phyloP scores from a whole-genome alignment of 306 rosid species.

The Datisca glomerata region DNA sequence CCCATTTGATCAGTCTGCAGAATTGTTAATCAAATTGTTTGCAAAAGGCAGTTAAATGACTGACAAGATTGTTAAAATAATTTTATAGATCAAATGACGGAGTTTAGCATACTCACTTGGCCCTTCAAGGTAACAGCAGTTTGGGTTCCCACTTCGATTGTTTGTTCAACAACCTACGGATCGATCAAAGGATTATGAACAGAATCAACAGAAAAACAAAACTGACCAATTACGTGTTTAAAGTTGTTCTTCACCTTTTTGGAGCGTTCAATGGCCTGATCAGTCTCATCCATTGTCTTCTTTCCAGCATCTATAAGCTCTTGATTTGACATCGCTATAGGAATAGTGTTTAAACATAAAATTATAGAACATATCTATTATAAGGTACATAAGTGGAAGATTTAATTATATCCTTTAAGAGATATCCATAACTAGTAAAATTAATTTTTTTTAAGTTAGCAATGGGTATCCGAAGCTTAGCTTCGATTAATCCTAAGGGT shows the following conservation, averaged over 20 bases:
- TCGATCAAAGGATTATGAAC: constrained; percentile 19
- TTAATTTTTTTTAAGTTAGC: too few species aligned
- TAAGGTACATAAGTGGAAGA: too few species aligned
- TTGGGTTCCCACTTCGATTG: constrained; percentile 92
- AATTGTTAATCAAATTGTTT: too few species aligned
- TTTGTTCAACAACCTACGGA: constrained; percentile 76
- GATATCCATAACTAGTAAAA: too few species aligned
- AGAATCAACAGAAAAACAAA: constrained; percentile 7
- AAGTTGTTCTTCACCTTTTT: constrained; percentile 49
- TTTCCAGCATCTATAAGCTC: constrained; percentile 73
- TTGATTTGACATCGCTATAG: constrained; percentile 90
- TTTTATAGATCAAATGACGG: too few species aligned
- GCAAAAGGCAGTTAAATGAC: too few species aligned
- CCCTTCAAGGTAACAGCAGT: constrained; percentile 87
- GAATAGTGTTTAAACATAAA: constrained; percentile 17
- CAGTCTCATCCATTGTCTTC: constrained; percentile 93
- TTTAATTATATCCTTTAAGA: too few species aligned
- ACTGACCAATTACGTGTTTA: constrained; percentile 2
- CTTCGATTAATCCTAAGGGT: too few species aligned
- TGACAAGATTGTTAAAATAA: too few species aligned
- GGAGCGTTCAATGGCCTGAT: constrained; percentile 83
- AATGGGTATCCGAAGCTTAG: too few species aligned
- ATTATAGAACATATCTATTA: too few species aligned
- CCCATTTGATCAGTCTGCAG: constrained; percentile 98
- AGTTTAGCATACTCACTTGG: constrained; percentile 87